Evolutionary conservation across 176 grass and related monocot species (phyloP).

Genomic region (Aegilops sharonensis): DNA sequence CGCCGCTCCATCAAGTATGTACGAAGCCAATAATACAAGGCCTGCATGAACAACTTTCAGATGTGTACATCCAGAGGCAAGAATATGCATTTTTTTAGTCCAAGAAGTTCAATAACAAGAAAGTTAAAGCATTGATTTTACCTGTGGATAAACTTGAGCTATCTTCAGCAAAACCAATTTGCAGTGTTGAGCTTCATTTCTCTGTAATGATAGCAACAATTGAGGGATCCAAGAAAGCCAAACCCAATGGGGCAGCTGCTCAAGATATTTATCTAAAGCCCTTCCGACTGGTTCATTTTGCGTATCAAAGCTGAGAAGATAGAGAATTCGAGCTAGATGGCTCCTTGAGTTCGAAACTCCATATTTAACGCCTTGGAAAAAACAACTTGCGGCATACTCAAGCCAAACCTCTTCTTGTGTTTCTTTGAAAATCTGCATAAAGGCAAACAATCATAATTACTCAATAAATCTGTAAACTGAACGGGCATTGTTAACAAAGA

Average conservation of each 20-base stretch:
- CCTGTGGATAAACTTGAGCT: conserved; percentile 98
- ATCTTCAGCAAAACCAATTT: conserved; percentile 98
- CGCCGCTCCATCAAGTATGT: conserved; percentile 98
- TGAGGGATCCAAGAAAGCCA: conserved; percentile 99
- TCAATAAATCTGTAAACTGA: conserved; percentile 7
- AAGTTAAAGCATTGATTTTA: conserved; percentile 21
- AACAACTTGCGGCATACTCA: conserved; percentile 91
- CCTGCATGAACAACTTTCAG: conserved; percentile 49
- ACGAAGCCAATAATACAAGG: conserved; percentile 97
- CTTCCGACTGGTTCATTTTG: conserved; percentile 86
- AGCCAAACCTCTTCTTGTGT: conserved; percentile 88
- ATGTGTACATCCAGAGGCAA: conserved; percentile 12
- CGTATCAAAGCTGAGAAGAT: conserved; percentile 97
- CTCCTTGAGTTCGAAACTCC: conserved; percentile 94
- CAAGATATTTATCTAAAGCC: conserved; percentile 95
- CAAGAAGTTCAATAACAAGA: conserved; percentile 14
- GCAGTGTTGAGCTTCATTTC: conserved; percentile 88
- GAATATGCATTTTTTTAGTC: conserved; percentile 16
- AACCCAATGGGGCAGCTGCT: conserved; percentile 96
- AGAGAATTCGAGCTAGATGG: conserved; percentile 93
- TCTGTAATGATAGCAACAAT: conserved; percentile 84
- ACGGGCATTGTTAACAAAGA: conserved; percentile 19
- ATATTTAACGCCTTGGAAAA: conserved; percentile 95
- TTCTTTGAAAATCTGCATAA: conserved; percentile 87
- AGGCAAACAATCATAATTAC: neutral